phyloP scores from a whole-genome alignment of 257 asterid species.

The Penstemon barbatus region DNA sequence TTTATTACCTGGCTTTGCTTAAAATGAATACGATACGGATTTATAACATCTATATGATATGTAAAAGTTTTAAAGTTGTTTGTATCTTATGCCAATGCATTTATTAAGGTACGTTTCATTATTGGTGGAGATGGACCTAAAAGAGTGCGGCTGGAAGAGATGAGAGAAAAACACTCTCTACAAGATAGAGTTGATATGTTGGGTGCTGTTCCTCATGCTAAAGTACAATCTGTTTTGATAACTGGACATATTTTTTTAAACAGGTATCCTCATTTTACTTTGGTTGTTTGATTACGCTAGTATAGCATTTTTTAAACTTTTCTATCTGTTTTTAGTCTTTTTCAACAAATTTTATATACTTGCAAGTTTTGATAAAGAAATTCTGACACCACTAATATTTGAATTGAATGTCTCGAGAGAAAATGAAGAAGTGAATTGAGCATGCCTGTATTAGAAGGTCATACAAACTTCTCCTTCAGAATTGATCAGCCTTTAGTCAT shows the following conservation, averaged over 20 bases:
- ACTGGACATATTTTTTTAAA: slow-evolving; percentile 87
- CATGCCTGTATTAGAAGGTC: background rate
- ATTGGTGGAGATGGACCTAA: slow-evolving; percentile 99
- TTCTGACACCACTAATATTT: background rate
- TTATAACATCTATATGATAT: background rate
- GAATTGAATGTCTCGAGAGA: background rate
- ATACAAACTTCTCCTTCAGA: background rate
- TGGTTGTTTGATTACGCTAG: slow-evolving; percentile 12
- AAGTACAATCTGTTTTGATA: slow-evolving; percentile 85
- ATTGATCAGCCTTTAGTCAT: background rate
- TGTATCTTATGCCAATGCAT: slow-evolving; percentile 23
- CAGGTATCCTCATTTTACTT: slow-evolving; percentile 46
- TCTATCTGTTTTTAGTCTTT: background rate
- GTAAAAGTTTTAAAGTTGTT: slow-evolving; percentile 6
- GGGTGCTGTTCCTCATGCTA: slow-evolving; percentile 97
- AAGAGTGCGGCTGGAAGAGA: slow-evolving; percentile 94
- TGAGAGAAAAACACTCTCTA: slow-evolving; percentile 96
- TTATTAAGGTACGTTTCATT: slow-evolving; percentile 76
- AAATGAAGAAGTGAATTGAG: background rate
- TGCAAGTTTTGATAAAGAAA: background rate
- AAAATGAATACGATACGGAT: background rate
- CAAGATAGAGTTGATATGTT: slow-evolving; percentile 97
- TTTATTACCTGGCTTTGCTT: background rate
- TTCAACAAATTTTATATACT: background rate
- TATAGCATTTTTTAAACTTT: background rate